These are phyloP conservation scores for Papiliotrema nemorosa DNA, from an alignment of 1,284 basidiomycete genomes.

Conservation along the genomic window DNA sequence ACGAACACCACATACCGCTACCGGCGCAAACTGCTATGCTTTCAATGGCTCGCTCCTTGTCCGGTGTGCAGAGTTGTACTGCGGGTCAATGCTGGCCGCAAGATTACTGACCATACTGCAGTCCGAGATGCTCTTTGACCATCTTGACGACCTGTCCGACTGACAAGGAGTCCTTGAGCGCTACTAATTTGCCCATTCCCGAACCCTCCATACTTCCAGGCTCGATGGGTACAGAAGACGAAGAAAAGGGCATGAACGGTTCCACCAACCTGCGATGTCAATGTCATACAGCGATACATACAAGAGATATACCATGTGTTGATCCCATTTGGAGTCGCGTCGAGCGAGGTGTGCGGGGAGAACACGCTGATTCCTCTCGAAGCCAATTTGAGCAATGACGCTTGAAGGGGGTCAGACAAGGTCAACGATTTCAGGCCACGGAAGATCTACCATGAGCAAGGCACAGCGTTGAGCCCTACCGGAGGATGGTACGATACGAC, in stretches of 20 bases:
- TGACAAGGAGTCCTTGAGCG: slow-evolving; percentile 46
- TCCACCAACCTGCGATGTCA: slow-evolving; percentile 35
- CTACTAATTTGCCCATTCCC: slow-evolving; percentile 68
- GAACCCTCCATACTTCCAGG: slow-evolving; percentile 45
- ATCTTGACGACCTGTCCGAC: slow-evolving; percentile 60
- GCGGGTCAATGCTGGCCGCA: slow-evolving; percentile 7
- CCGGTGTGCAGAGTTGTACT: slow-evolving; percentile 73
- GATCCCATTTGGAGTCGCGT: slow-evolving; percentile 74
- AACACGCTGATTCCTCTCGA: slow-evolving; percentile 81
- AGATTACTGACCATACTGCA: slow-evolving; percentile 59
- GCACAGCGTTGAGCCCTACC: slow-evolving; percentile 16
- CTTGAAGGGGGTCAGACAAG: slow-evolving; percentile 71
- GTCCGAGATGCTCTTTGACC: slow-evolving; percentile 65
- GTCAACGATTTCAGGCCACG: slow-evolving; percentile 73
- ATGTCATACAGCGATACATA: not conserved
- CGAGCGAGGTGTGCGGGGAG: slow-evolving; percentile 81
- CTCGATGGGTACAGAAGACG: slow-evolving; percentile 17
- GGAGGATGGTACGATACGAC: slow-evolving; percentile 87
- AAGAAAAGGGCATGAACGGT: slow-evolving; percentile 29
- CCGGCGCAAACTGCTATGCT: slow-evolving; percentile 79
- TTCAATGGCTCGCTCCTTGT: slow-evolving; percentile 23
- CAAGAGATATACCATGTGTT: slow-evolving; percentile 61
- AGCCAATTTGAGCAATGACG: slow-evolving; percentile 71
- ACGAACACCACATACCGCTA: slow-evolving; percentile 53
- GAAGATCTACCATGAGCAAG: slow-evolving; percentile 60